These are phyloP conservation scores for Serendipita sp. DNA, from an alignment of 768 basidiomycete species.

Conservation along the genomic window DNA sequence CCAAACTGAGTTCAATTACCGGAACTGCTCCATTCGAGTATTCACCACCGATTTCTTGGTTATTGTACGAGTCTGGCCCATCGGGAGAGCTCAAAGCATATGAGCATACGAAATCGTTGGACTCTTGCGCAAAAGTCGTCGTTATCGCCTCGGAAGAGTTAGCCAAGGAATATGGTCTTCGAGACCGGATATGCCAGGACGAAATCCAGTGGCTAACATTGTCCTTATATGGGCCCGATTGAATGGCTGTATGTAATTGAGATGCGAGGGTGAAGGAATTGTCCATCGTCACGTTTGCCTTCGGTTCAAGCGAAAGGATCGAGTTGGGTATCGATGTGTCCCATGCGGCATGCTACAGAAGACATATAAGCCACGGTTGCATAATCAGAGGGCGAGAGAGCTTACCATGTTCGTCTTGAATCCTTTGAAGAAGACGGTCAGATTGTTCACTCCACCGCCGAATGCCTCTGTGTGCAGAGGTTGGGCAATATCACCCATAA, in stretches of 20 bases:
- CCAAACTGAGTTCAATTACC: neutral
- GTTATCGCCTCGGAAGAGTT: neutral
- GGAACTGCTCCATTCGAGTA: neutral
- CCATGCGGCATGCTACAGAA: neutral
- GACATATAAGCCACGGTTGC: neutral
- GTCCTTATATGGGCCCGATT: neutral
- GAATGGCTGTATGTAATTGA: neutral
- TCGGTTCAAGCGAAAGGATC: neutral
- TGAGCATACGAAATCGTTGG: neutral
- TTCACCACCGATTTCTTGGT: neutral
- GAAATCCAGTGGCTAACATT: neutral
- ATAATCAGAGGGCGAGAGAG: neutral
- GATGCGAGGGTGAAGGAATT: neutral
- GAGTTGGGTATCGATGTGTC: neutral
- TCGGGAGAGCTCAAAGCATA: neutral
- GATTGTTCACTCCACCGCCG: neutral
- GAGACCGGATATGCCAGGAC: neutral
- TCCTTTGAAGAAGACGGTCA: neutral
- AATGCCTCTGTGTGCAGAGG: neutral
- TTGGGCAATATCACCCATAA: conserved; percentile 3
- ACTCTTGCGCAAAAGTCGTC: neutral
- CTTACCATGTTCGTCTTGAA: neutral
- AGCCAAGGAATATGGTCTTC: neutral
- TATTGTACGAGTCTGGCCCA: neutral
- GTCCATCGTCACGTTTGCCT: neutral